Base-by-base conservation (phyloP, 441 rosid species). In the Codiaeum variegatum region DNA sequence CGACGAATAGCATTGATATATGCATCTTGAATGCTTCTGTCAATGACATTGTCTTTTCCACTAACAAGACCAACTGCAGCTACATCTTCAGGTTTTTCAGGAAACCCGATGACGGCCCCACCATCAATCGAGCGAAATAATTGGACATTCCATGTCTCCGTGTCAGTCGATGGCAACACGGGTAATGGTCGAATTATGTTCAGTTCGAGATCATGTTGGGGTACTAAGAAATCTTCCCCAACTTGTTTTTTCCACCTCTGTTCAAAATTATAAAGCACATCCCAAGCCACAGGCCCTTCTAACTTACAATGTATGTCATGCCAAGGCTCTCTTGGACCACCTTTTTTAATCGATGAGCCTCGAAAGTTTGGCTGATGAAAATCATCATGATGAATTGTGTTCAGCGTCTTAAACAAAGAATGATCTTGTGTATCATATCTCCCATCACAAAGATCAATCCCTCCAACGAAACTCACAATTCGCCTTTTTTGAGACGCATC, bases 1-100 rank as follows among this genome's bases (percentile, higher is more conserved):
- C 96, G 85, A 21, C 97, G 84, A 77, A 94, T 94, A 28, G 99
- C 94, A 63, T 94, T 85, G 65, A 94, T 85, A 74, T 90, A 94
- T 70, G 94, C 93, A 86, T 92, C 96, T 71, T 92, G 96, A 81
- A 94, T 90, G 81, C 98, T 92, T 69, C 95, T 85, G 71, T 94
- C 98, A n/a, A 90, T 86, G 82, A 88, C 82, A 58, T 88, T 90
- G 67, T 91, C 98, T 79, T 92, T 92, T 29, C 94, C 97, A 75
- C 93, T 87, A 18, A 92, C 78, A 75, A 94, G 94, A 29, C 98
- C 97, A 32, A 85, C 90, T 79, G 79, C 84, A 5, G 97, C 91
- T 64, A 94, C 93, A 10, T 88, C 90, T 84, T 90, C 92, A 67
- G 93, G 96, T 47, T 87, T 76, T 10, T 88, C 94, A 0, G 97